Evolutionary conservation across 164 flowering plant species (phyloP).

Genomic region (Annona squamosa): DNA sequence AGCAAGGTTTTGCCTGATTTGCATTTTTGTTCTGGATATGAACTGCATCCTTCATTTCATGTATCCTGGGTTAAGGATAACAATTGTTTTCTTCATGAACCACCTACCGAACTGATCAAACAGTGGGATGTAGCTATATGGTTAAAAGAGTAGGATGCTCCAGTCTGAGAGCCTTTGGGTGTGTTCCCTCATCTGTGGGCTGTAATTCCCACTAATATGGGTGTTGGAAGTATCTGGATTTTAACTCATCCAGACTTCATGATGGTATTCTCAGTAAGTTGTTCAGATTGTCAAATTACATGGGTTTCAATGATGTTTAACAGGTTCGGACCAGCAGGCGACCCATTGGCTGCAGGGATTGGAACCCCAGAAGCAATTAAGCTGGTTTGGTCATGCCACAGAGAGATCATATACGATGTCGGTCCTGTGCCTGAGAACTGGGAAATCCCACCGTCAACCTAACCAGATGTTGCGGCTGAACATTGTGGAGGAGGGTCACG

Average conservation of each 20-base stretch:
- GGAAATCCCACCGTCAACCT: constrained; percentile 71
- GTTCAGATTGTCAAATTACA: background rate
- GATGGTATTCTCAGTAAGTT: background rate
- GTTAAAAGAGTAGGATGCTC: background rate
- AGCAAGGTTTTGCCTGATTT: background rate
- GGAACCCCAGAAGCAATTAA: constrained; percentile 99
- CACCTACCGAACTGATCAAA: background rate
- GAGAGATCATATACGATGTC: constrained; percentile 86
- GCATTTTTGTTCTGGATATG: background rate
- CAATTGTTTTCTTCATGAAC: background rate
- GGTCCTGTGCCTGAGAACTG: constrained; percentile 74
- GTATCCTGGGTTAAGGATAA: background rate
- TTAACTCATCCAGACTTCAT: background rate
- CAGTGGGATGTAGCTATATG: background rate
- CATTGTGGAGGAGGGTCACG: too few species aligned
- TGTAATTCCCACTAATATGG: background rate
- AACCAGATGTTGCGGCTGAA: constrained; percentile 6
- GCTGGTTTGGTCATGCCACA: constrained; percentile 97
- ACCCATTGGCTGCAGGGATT: constrained; percentile 97
- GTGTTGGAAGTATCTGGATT: background rate
- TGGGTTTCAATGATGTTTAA: background rate
- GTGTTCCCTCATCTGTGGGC: background rate
- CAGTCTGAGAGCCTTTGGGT: background rate
- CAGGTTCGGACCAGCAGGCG: constrained; percentile 99
- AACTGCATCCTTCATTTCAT: background rate